phyloP scores from a whole-genome alignment of 805 yeast species.

The Saccharomyces jurei region DNA sequence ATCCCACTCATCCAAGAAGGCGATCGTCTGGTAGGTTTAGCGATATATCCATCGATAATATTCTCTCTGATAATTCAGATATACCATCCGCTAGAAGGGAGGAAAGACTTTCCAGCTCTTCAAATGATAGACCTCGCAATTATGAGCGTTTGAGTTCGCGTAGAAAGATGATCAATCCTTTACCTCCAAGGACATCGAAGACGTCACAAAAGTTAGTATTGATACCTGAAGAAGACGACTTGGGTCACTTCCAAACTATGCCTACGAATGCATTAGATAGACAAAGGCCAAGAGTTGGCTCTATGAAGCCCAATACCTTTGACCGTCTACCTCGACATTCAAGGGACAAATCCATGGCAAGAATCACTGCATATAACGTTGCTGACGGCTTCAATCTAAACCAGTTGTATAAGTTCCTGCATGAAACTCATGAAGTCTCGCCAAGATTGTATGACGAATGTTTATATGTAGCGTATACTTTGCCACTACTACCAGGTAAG shows the following conservation, averaged over 20 bases:
- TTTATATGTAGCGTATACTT: slow-evolving; percentile 79
- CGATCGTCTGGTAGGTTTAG: slow-evolving; percentile 43
- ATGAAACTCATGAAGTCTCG: slow-evolving; percentile 66
- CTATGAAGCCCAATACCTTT: neutral
- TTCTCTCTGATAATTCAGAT: slow-evolving; percentile 71
- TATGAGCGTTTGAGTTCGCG: slow-evolving; percentile 11
- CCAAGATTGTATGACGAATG: slow-evolving; percentile 89
- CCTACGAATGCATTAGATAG: slow-evolving; percentile 7
- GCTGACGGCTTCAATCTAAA: slow-evolving; percentile 72
- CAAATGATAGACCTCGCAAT: slow-evolving; percentile 19
- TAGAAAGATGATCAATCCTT: slow-evolving; percentile 22
- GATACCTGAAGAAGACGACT: slow-evolving; percentile 52
- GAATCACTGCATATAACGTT: slow-evolving; percentile 88
- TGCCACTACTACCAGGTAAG: slow-evolving; percentile 80
- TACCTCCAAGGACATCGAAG: slow-evolving; percentile 67
- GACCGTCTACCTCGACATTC: slow-evolving; percentile 2
- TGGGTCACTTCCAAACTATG: slow-evolving; percentile 1
- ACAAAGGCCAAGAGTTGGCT: neutral
- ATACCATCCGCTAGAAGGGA: slow-evolving; percentile 66
- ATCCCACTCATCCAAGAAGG: slow-evolving; percentile 1
- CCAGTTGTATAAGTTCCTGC: slow-evolving; percentile 55
- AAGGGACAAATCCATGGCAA: slow-evolving; percentile 50
- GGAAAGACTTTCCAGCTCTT: slow-evolving; percentile 35
- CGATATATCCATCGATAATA: slow-evolving; percentile 72
- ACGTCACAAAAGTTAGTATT: slow-evolving; percentile 78